Conservation (phyloP, 805 yeast species). For the Schwanniomyces vanrijiae region DNA sequence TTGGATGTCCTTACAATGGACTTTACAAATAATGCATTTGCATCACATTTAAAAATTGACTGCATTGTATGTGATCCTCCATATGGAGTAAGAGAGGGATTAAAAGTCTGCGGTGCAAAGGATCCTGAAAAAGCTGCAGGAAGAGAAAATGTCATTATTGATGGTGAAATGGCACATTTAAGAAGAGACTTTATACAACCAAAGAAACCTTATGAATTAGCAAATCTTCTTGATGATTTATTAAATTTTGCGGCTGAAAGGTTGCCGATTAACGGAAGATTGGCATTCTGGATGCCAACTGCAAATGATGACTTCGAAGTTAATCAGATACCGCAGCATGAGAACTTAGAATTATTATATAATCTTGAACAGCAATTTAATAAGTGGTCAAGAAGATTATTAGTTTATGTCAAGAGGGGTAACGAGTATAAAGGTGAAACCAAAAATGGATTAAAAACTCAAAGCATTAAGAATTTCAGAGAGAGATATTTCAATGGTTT, state of each 20-base stretch:
- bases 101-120: constrained; percentile 86
- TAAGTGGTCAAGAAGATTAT: constrained; percentile 87
- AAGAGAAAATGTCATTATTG: constrained; percentile 69
- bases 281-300: constrained; percentile 97
- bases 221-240: constrained; percentile 74
- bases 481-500: constrained; percentile 76
- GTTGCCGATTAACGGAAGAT: constrained; percentile 71
- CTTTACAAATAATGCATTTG: constrained; percentile 85
- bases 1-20: constrained; percentile 88
- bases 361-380: constrained; percentile 85
- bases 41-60: constrained; percentile 64
- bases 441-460: constrained; percentile 42
- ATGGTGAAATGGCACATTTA: constrained; percentile 75
- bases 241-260: constrained; percentile 70
- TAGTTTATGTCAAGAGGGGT: constrained; percentile 74
- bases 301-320: constrained; percentile 80
- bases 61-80: constrained; percentile 96
- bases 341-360: constrained; percentile 65
- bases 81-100: constrained; percentile 94
- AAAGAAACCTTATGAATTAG: constrained; percentile 84
- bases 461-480: constrained; percentile 59
- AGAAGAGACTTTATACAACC: constrained; percentile 88
- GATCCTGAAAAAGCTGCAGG: constrained; percentile 67
- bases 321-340: constrained; percentile 76
- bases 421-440: constrained; percentile 48